These are phyloP conservation scores for Trichoderma citrinoviride DNA, from an alignment of 2,329 filamentous ascomycete genomes.

Conservation along the genomic window DNA sequence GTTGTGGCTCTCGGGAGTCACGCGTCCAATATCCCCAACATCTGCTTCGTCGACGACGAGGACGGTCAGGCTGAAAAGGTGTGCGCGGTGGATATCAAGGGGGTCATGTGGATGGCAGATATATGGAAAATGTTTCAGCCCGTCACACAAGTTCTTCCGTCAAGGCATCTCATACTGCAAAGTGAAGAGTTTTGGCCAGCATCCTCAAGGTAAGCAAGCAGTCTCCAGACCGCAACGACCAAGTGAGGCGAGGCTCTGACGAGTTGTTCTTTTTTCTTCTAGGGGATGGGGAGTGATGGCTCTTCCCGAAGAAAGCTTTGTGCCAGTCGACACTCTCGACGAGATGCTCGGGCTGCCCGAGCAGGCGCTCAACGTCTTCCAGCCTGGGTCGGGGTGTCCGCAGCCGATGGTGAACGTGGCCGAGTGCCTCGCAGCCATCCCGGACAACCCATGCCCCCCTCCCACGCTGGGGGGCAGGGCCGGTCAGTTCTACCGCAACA, in stretches of 20 bases:
- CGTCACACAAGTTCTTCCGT: constrained; percentile 29
- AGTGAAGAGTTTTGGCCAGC: constrained; percentile 34
- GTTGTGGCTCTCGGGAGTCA: constrained; percentile 41
- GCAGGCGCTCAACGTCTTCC: constrained; percentile 23
- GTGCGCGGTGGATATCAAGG: constrained; percentile 51
- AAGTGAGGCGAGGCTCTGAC: neutral
- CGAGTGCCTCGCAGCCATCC: constrained; percentile 28
- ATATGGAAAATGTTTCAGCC: constrained; percentile 46
- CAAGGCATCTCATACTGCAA: constrained; percentile 23
- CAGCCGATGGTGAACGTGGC: constrained; percentile 31
- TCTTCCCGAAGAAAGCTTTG: constrained; percentile 45
- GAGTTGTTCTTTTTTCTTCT: constrained; percentile 1
- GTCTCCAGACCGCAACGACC: neutral
- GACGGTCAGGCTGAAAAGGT: constrained; percentile 50
- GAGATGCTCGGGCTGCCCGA: constrained; percentile 36
- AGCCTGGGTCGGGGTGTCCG: constrained; percentile 18
- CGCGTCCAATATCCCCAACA: constrained; percentile 51
- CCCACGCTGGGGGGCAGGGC: neutral
- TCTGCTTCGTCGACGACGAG: constrained; percentile 49
- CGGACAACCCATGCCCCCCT: constrained; percentile 34
- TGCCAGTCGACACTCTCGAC: constrained; percentile 35
- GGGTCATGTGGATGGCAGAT: constrained; percentile 48
- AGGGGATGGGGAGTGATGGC: constrained; percentile 52
- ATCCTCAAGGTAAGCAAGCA: constrained; percentile 30
- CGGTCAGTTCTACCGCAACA: constrained; percentile 17